phyloP scores from a whole-genome alignment of 2,329 filamentous ascomycete genomes.

The Pseudonectria buxi region DNA sequence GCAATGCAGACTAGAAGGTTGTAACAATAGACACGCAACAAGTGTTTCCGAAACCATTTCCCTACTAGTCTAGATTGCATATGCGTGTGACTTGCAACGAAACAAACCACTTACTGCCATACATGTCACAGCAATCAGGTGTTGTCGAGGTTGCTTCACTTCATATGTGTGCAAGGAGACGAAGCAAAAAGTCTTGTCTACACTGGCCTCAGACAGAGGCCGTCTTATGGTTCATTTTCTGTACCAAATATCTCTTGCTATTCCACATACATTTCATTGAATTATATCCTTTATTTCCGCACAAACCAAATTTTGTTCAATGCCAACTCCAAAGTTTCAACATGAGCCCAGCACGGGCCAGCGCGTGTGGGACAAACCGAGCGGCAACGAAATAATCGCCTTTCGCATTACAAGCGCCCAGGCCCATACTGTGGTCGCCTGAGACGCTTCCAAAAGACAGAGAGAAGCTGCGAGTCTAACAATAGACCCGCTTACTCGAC shows the following conservation, averaged over 20 bases:
- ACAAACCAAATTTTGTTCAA: constrained; percentile 22
- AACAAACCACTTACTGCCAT: too few relatives aligned
- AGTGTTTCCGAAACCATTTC: too few relatives aligned
- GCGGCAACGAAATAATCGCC: too few relatives aligned
- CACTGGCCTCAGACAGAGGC: constrained; percentile 3
- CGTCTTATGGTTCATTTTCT: constrained; percentile 14
- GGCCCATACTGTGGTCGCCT: too few relatives aligned
- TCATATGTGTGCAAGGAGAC: too few relatives aligned
- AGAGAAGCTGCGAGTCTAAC: constrained; percentile 12
- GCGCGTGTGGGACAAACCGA: constrained; percentile 2
- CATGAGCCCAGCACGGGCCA: constrained; percentile 15
- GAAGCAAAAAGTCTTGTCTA: too few relatives aligned
- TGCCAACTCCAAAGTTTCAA: constrained; percentile 21
- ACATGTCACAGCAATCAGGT: too few relatives aligned
- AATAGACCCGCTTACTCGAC: constrained; percentile 65
- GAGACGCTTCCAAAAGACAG: constrained; percentile 7
- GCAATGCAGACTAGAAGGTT: background rate
- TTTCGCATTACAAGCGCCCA: too few relatives aligned
- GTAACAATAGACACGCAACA: constrained; percentile 8
- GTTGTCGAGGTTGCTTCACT: too few relatives aligned
- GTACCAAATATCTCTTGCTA: constrained; percentile 15
- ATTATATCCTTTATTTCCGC: constrained; percentile 16
- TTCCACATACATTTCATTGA: constrained; percentile 14
- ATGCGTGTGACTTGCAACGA: too few relatives aligned
- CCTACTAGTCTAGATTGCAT: constrained; percentile 14